phyloP scores from a whole-genome alignment of 257 asterid genomes.

The Nemophila menziesii region DNA sequence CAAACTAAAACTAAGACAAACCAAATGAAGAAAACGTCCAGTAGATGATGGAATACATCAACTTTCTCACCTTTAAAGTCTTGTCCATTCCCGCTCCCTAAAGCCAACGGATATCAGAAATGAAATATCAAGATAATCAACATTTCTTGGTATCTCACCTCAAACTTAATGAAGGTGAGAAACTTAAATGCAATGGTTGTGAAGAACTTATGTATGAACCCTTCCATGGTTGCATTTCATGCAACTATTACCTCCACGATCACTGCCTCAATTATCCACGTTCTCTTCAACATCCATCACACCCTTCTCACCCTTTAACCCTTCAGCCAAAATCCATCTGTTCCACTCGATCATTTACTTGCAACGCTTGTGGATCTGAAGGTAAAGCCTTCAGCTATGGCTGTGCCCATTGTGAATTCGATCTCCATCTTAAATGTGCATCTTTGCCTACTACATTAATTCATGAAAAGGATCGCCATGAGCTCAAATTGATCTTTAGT shows the following conservation, averaged over 20 bases:
- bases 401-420: slow-evolving; percentile 15
- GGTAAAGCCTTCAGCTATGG: slow-evolving; percentile 16
- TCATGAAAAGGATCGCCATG: slow-evolving; percentile 8
- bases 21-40: no score
- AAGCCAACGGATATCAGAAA: no score
- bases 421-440: slow-evolving; percentile 13
- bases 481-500: slow-evolving; percentile 7
- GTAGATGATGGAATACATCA: no score
- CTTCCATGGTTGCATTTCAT: slow-evolving; percentile 24
- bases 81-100: no score
- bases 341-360: slow-evolving; percentile 7
- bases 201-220: slow-evolving; percentile 6
- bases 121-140: slow-evolving; percentile 7
- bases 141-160: slow-evolving; percentile 19
- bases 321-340: slow-evolving; percentile 24
- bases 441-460: slow-evolving; percentile 1
- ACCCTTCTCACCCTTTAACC: slow-evolving; percentile 24
- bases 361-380: slow-evolving; percentile 19
- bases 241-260: slow-evolving; percentile 26
- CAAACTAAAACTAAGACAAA: no score
- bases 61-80: no score
- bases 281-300: slow-evolving; percentile 23
- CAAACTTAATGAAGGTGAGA: slow-evolving; percentile 13
- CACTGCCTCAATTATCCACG: slow-evolving; percentile 24
- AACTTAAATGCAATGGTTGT: slow-evolving; percentile 20